Base-by-base conservation (phyloP, 192 early-diverging fungal species). In the Backusella liffmaniae region DNA sequence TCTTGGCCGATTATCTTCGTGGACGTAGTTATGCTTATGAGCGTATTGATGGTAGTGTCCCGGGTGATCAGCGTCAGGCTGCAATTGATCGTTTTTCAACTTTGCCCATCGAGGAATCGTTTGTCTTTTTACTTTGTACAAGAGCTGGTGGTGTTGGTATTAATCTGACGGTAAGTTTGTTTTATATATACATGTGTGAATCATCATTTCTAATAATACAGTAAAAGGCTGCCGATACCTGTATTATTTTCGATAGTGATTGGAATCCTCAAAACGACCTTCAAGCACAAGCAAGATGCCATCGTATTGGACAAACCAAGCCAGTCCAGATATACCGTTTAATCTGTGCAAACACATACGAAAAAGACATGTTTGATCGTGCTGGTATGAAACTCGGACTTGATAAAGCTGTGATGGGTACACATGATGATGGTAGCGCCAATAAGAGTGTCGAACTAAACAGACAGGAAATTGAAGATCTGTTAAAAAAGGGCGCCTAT, bases 241-340 rank as follows among this genome's bases (percentile, higher is more conserved):
- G 89, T 49, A 93, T 96, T 78, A 96, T 96, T 59, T 96, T 94
- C 84, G 94, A 96, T 65, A 87, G 85, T 70, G 94, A 96, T 66
- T 96, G 93, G 95, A 96, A 96, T 76, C 95, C 95, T 46, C 93
- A 95, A 79, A 94, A 95, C 79, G 95, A 96, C 77, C 76, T 96
- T 56, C 95, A 96, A 81, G 95, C 95, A 1, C 92, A 93, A 74
- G 88, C 88, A 18, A 90, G 95, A 35, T 90, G 90, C 70, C 94
- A 96, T 82, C 89, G 95, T 76, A 96, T 96, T 79, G 95, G 95
- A 15, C 95, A 96, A 78, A 96, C 92, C 62, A 94, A 94, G 75
- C 86, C 90, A 5, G 95, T 96, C 2, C 92, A 94, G 75, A 87
- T 87, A 66, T 91, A 87, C 70, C 90, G 94, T 21, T 83, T 96